phyloP scores from a whole-genome alignment of 305 asterid genomes.

The Solanum chacoense region DNA sequence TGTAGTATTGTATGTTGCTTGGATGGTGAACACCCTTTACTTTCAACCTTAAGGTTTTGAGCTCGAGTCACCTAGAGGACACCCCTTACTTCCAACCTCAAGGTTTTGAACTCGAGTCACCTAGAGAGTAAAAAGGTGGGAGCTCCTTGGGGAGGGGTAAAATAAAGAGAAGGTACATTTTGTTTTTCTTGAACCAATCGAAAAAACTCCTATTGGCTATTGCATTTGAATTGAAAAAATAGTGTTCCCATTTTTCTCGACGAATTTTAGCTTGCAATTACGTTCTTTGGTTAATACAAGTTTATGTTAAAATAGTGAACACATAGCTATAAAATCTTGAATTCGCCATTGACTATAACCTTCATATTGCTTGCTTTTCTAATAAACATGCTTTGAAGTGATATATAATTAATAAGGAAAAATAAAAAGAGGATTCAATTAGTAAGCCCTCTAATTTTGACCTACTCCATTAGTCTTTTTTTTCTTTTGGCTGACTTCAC shows the following conservation, averaged over 20 bases:
- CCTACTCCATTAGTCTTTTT: background rate
- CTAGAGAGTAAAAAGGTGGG: background rate
- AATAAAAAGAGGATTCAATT: background rate
- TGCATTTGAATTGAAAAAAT: background rate
- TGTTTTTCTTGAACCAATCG: background rate
- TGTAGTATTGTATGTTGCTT: background rate
- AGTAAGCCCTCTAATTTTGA: background rate
- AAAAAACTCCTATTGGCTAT: background rate
- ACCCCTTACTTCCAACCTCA: background rate
- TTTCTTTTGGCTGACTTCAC: background rate
- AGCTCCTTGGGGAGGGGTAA: background rate
- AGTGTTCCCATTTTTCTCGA: background rate
- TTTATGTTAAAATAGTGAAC: background rate
- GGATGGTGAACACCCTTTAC: background rate
- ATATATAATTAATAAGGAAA: background rate
- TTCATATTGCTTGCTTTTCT: background rate
- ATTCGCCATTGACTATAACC: background rate
- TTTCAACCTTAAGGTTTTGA: no score
- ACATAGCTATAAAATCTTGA: fast-evolving
- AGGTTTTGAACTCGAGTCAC: background rate
- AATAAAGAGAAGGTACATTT: background rate
- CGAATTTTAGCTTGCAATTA: background rate
- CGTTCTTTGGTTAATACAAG: background rate
- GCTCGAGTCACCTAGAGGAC: background rate
- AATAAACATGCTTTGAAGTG: background rate